Base-by-base conservation (phyloP, 805 yeast genomes). In the Lachancea fermentati region DNA sequence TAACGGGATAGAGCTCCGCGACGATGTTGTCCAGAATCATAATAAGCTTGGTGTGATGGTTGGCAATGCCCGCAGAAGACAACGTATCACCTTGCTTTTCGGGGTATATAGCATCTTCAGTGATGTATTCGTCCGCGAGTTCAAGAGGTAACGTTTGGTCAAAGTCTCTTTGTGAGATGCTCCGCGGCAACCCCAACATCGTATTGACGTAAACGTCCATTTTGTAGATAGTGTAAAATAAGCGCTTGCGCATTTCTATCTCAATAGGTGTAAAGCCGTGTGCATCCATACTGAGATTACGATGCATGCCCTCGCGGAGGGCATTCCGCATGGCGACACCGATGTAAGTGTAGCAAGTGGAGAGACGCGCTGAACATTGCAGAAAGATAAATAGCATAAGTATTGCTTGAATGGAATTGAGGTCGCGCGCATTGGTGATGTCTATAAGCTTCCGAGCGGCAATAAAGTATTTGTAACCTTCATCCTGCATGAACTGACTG, bases 121-220 rank as follows among this genome's bases (percentile, higher is more conserved):
- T 85, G 39, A 88, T 81, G 58, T 81, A 80, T 48, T 85, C 93
- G 58, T 88, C 97, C 49, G 87, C 95, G 25, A 87, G 66, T 49
- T 88, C 96, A 32, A 75, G 65, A 0, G 96, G 96, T 45, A 87
- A 67, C 44, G 81, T 87, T 55, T 87, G 96, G 63, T 87, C 95
- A 49, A 85, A 82, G 50, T 89, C 96, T 45, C 79, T 85, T 45
- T 85, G 88, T 45, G 78, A 73, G 14, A 89, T 76, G 1, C 70
- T 63, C 47, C 91, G 71, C 0, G 97, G 97, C 36, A 88, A 67
- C 1, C 96, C 96, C 48, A 89, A 60, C 75, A 88, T 80, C 3
- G 96, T 85, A 59, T 87, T 86, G 43, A 88, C 85, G 57, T 89
- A 89, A 30, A 87, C 79, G 58, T 89, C 96, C 85, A 88, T 76